A percentile compares a stretch with the other conserved stretches of the same genome.
phyloP scores from a whole-genome alignment of 768 basidiomycete genomes.

The Rhizopogon rudus region DNA sequence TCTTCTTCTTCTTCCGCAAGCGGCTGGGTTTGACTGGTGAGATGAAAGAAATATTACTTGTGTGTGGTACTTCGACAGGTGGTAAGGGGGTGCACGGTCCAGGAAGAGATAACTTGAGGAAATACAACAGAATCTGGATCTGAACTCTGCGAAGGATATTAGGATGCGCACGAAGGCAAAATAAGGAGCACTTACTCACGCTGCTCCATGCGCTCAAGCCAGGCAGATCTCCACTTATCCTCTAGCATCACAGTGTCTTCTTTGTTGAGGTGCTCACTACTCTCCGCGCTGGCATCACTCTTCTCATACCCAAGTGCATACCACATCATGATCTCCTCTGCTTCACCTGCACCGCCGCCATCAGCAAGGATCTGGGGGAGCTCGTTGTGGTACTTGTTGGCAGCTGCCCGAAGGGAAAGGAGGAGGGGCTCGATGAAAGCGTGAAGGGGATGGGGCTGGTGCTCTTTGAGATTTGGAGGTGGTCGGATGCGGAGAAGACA shows the following conservation, averaged over 20 bases:
- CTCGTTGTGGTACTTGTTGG: constrained; percentile 62
- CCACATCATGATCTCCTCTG: constrained; percentile 78
- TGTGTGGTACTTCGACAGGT: constrained; percentile 19
- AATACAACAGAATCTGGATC: constrained; percentile 70
- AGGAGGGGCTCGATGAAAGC: constrained; percentile 56
- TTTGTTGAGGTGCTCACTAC: constrained; percentile 14
- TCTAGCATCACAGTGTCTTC: constrained; percentile 32
- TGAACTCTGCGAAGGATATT: constrained; percentile 45
- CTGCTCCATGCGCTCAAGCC: constrained; percentile 63
- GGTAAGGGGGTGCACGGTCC: constrained; percentile 31
- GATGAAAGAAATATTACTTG: constrained; percentile 6
- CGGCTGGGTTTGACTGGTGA: constrained; percentile 1
- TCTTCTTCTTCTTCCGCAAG: constrained; percentile 17
- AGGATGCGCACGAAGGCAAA: not conserved
- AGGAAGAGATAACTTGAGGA: constrained; percentile 61
- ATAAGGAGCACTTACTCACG: constrained; percentile 46
- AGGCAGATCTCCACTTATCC: constrained; percentile 47
- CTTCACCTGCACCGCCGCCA: constrained; percentile 55
- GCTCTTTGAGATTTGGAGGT: constrained; percentile 18
- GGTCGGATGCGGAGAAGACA: constrained; percentile 48
- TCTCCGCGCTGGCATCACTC: constrained; percentile 28
- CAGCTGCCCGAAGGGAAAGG: constrained; percentile 47
- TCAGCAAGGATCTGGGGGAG: constrained; percentile 54
- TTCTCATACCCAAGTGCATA: constrained; percentile 63
- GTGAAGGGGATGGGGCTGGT: constrained; percentile 50